Base-by-base conservation (phyloP, 2,329 filamentous ascomycete species). In the Blastomyces silverae region DNA sequence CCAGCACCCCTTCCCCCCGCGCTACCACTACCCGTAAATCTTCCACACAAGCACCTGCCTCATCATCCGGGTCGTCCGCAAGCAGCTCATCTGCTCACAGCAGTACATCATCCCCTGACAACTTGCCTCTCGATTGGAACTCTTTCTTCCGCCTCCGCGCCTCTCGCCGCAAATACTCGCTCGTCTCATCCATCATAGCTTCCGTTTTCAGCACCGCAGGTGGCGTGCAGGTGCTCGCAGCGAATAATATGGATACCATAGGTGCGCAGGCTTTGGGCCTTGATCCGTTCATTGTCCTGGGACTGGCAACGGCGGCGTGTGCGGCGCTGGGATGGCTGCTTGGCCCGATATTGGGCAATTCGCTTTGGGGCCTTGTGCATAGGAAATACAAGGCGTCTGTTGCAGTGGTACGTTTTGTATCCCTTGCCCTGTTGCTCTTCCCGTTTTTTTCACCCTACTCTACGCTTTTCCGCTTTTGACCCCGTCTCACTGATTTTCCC, bases 101-200 rank as follows among this genome's bases (percentile, higher is more conserved):
- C 62, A 25, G 39, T 39, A 59, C 37, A 61, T 34, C 37, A 61
- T 34, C 42, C 31, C 10, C 25, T n/a, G 17, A 63, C 31, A 62
- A 63, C 17, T 62, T 66, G 20, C 64, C 63, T n/a, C 85, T 92
- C 53, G 85, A 91, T 79, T 97, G 93, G 93, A 89, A 97, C 80
- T 87, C 86, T 62, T 97, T 96, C 82, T 96, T 97, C 82, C 86
- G 87, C 75, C 87, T 97, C 66, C 91, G 93, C 73, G 89, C 91
- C 71, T 89, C 87, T 66, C 90, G 93, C 64, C 88, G 93, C 66
- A 86, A 90, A 71, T 89, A 92, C 80, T 91, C 93, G 75, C 84
- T 96, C 48, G 84, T 84, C 61, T 92, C 91, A 69, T 93, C 90
- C 58, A 81, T 91, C 62, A 75, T 86, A 44, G 85, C 85, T 44